Evolutionary conservation across 306 rosid genomes (phyloP).

Genomic region (Calophaca sinica): DNA sequence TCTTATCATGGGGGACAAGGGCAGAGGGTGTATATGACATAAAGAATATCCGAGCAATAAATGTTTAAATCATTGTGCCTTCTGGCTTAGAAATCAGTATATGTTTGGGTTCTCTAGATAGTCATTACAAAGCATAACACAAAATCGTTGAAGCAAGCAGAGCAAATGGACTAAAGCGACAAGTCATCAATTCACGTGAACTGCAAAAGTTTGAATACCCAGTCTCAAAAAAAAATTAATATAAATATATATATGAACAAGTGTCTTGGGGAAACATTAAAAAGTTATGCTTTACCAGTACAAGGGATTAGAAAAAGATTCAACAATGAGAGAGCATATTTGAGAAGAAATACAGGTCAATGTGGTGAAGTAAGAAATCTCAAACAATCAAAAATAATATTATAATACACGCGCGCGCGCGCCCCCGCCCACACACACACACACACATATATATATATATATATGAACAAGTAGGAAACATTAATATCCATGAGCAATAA

Average conservation of each 20-base stretch:
- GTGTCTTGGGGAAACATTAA: background rate
- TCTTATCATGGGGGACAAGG: background rate
- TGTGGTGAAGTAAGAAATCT: conserved; percentile 18
- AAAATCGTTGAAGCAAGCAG: conserved; percentile 20
- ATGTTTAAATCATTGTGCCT: background rate
- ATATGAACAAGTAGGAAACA: conserved; percentile 8
- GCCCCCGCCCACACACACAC: too few species aligned
- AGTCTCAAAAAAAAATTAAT: conserved; percentile 1
- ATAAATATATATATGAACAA: background rate
- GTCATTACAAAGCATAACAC: background rate
- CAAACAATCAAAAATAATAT: too few species aligned
- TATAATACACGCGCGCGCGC: too few species aligned
- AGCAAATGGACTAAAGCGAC: background rate
- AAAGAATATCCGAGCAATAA: background rate
- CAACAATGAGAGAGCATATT: background rate
- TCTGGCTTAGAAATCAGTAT: background rate
- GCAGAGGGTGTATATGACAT: background rate
- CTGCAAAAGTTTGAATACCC: conserved; percentile 16
- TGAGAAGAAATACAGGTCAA: conserved; percentile 1
- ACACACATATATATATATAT: background rate
- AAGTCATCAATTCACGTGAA: background rate
- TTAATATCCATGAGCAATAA: background rate
- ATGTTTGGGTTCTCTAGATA: conserved; percentile 22
- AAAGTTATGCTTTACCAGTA: conserved; percentile 9
- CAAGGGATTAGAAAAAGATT: conserved; percentile 1